Evolutionary conservation across 192 early-diverging fungal species (phyloP).

Genomic region (Chytriomyces confervae): DNA sequence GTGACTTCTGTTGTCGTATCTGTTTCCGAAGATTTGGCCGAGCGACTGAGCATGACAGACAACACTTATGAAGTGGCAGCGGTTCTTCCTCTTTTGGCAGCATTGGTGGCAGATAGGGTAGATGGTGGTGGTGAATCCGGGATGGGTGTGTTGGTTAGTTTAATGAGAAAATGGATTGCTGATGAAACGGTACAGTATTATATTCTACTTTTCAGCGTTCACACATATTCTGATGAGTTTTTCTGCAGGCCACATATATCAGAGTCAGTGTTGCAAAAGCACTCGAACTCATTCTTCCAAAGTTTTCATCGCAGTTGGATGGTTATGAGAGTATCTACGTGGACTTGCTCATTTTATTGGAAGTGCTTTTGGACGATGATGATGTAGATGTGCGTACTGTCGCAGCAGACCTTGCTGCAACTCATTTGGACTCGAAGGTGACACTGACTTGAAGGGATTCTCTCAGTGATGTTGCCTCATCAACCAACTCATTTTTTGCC

Average conservation of each 20-base stretch:
- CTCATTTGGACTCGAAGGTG: constrained; percentile 60
- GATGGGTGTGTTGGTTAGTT: constrained; percentile 41
- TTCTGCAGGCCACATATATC: constrained; percentile 55
- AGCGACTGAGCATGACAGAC: constrained; percentile 44
- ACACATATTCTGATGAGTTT: constrained; percentile 38
- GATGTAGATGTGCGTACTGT: constrained; percentile 77
- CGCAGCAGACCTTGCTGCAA: constrained; percentile 64
- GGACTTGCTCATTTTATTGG: constrained; percentile 58
- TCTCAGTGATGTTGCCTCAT: too few relatives aligned
- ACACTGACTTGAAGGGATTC: neutral
- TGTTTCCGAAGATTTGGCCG: constrained; percentile 44
- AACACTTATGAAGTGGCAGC: constrained; percentile 63
- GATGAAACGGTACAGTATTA: constrained; percentile 36
- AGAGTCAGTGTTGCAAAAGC: constrained; percentile 60
- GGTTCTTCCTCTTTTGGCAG: constrained; percentile 61
- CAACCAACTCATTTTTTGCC: neutral
- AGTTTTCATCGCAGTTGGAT: neutral
- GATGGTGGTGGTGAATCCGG: constrained; percentile 9
- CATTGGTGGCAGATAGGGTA: constrained; percentile 54
- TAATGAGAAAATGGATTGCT: constrained; percentile 26
- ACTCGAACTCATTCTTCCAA: constrained; percentile 26
- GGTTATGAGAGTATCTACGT: constrained; percentile 32
- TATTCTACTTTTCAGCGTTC: constrained; percentile 47
- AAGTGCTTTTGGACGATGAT: constrained; percentile 73
- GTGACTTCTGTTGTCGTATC: constrained; percentile 42